A percentile compares a stretch with the other conserved stretches of the same genome.
These are phyloP conservation scores for Dichomitus squalens DNA, from an alignment of 1,284 basidiomycete genomes.

Conservation along the genomic window DNA sequence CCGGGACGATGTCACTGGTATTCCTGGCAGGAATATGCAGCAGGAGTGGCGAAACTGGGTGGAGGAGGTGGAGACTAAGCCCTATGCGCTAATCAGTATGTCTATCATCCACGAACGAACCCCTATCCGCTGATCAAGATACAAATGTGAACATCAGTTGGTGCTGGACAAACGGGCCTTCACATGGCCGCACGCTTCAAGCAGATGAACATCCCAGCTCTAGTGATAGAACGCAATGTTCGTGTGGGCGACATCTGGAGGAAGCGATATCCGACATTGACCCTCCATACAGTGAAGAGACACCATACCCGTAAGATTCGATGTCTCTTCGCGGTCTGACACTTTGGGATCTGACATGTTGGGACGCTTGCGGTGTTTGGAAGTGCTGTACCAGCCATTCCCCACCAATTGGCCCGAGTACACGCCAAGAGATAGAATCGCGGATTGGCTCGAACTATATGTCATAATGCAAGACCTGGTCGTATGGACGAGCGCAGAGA, in stretches of 20 bases:
- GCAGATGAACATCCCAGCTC: constrained; percentile 49
- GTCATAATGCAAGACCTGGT: constrained; percentile 62
- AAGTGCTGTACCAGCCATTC: constrained; percentile 42
- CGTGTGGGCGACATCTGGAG: constrained; percentile 59
- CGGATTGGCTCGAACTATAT: constrained; percentile 68
- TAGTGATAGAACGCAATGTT: constrained; percentile 49
- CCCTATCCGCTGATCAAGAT: background rate
- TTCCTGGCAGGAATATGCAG: constrained; percentile 14
- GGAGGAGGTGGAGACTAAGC: constrained; percentile 24
- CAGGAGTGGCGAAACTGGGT: constrained; percentile 19
- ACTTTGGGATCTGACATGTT: background rate
- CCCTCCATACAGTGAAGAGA: constrained; percentile 44
- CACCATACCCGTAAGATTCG: constrained; percentile 38
- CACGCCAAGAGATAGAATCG: constrained; percentile 43
- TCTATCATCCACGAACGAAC: background rate
- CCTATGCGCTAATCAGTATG: background rate
- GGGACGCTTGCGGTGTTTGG: background rate
- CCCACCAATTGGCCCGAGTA: constrained; percentile 34
- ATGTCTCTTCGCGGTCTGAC: background rate
- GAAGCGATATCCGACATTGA: constrained; percentile 50
- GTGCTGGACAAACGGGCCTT: constrained; percentile 57
- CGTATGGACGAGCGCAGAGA: constrained; percentile 60
- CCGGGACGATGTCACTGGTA: constrained; percentile 17
- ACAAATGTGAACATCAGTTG: constrained; percentile 37
- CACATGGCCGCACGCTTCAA: constrained; percentile 52